Percentiles rank a stretch among this genome's conserved stretches.
phyloP scores from a whole-genome alignment of 805 yeast species.

The Yarrowia bubula region DNA sequence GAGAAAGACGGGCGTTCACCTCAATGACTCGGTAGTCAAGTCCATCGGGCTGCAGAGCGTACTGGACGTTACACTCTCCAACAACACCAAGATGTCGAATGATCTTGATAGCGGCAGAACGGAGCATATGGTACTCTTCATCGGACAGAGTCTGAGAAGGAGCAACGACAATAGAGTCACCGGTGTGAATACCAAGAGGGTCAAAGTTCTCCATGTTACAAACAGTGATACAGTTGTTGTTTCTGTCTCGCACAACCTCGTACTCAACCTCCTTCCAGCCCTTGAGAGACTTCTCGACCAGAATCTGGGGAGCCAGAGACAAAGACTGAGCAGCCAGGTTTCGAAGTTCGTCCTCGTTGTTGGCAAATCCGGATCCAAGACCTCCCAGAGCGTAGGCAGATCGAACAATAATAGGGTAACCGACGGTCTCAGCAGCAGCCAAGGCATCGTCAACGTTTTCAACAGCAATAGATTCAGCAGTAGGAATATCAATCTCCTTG shows the following conservation, averaged over 20 bases:
- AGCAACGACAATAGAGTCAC: constrained; percentile 98
- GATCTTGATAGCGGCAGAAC: constrained; percentile 95
- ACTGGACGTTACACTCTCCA: constrained; percentile 98
- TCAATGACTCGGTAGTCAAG: constrained; percentile 95
- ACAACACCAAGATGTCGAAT: constrained; percentile 98
- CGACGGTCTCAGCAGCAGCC: constrained; percentile 80
- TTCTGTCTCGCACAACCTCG: constrained; percentile 96
- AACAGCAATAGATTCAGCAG: constrained; percentile 95
- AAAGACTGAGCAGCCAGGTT: constrained; percentile 87
- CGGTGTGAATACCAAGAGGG: constrained; percentile 97
- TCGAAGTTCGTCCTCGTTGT: constrained; percentile 73
- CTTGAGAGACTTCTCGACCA: constrained; percentile 94
- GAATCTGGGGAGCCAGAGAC: constrained; percentile 87
- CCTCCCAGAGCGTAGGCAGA: constrained; percentile 98
- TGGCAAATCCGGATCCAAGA: constrained; percentile 95
- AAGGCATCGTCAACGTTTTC: constrained; percentile 90
- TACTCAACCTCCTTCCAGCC: constrained; percentile 99
- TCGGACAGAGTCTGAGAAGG: constrained; percentile 97
- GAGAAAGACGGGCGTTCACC: constrained; percentile 93
- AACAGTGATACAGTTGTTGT: constrained; percentile 95
- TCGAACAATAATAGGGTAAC: constrained; percentile 95
- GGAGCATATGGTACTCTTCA: constrained; percentile 96
- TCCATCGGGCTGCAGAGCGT: constrained; percentile 93
- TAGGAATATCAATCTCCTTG: constrained; percentile 92
- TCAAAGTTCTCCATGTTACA: constrained; percentile 99